Base-by-base conservation (phyloP, 805 yeast genomes). In the Sugiyamaella chiloensis region DNA sequence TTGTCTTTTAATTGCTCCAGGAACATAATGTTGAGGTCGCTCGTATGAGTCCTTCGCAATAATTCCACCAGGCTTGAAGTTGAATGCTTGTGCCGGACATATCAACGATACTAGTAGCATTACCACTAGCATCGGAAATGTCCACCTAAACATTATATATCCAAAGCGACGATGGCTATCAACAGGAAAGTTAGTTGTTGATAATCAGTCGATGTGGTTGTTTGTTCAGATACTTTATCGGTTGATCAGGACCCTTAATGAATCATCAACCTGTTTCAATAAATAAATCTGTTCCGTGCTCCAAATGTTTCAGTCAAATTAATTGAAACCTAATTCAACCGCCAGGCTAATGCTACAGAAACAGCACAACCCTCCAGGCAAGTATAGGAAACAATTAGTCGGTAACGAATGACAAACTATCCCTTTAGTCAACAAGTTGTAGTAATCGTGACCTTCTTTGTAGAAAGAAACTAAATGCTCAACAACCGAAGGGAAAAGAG, bases 1-100 rank as follows among this genome's bases (percentile, higher is more conserved):
- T 39, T 55, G 59, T 39, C 59, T 46, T 42, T 51, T 51, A 30
- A 53, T 51, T 2, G 37, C 32, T 14, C 35, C 21, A 12, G 50
- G 55, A 24, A 27, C 31, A 45, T 52, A 55, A 32, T 48, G 51
- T 26, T 47, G 32, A 3, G 59, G 59, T 17, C 39, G 40, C 21
- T 50, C 50, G 44, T 44, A 42, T 7, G 42, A n/a, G 34, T 40
- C 42, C 8, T 24, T 12, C 23, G 6, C 11, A n/a, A 27, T 21
- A 1, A 32, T 23, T 4, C 21, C 37, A 19, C 14, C 21, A 4
- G 37, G 20, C 21, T 34, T 34, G 37, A 34, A 34, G 37, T 5
- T 7, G 37, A 34, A 16, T 26, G 29, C 29, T 26, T 7, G 9
- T 26, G 29, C 11, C 7, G 9, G 11, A 26, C 9, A 8, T 26